Evolutionary conservation across 768 basidiomycete species (phyloP).

Genomic region (Dendrothele bispora): DNA sequence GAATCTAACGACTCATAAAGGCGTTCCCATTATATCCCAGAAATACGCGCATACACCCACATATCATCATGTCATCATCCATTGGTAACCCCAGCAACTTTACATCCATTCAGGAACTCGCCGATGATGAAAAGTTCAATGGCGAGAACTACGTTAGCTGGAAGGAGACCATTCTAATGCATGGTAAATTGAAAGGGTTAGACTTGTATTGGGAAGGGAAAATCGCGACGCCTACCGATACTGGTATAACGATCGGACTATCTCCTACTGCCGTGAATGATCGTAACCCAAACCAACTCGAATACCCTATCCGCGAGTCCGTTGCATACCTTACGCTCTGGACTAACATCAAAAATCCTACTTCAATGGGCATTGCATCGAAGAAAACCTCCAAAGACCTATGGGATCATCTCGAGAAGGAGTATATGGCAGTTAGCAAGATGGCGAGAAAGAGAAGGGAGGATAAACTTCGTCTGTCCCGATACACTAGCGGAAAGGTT

Average conservation of each 20-base stretch:
- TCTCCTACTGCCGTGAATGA: not conserved
- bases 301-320: not conserved
- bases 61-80: not conserved
- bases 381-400: not conserved
- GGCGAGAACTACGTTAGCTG: not conserved
- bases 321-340: not conserved
- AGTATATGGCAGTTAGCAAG: not conserved
- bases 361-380: not conserved
- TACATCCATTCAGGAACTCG: not conserved
- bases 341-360: not conserved
- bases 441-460: not conserved
- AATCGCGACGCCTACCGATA: not conserved
- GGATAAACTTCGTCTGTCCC: not conserved
- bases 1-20: not conserved
- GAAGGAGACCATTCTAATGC: not conserved
- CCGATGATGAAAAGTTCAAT: not conserved
- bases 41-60: not conserved
- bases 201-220: conserved; percentile 2
- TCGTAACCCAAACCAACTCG: not conserved
- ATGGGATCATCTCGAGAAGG: not conserved
- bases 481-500: not conserved
- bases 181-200: not conserved
- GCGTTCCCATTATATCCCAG: not conserved
- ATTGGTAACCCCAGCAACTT: conserved; percentile 3
- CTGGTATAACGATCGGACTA: not conserved